Percentiles rank a stretch among this genome's conserved stretches.
Conservation (phyloP, 495 filamentous ascomycete species). For the Lichenothelia convexa region DNA sequence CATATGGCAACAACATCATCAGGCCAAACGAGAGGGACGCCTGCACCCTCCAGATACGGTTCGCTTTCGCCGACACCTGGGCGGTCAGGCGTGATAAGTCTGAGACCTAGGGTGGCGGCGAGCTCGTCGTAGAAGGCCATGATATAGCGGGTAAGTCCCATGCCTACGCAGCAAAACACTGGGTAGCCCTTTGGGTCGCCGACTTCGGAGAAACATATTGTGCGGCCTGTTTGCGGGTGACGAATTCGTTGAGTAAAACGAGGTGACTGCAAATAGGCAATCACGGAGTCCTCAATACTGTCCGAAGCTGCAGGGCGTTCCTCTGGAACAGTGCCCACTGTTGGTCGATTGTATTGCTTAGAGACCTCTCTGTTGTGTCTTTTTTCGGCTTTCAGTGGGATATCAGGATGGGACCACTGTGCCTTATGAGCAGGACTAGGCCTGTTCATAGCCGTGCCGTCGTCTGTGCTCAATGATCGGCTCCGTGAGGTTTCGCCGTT, state of each 20-base stretch:
- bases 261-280: conserved; percentile 66
- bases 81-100: conserved; percentile 84
- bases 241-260: conserved; percentile 71
- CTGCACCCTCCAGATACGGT: conserved; percentile 56
- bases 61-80: conserved; percentile 91
- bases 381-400: conserved; percentile 15
- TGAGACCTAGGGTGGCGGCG: conserved; percentile 68
- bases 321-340: conserved; percentile 25
- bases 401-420: conserved; percentile 20
- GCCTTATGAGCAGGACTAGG: too few relatives aligned
- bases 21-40: conserved; percentile 84
- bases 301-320: conserved; percentile 59
- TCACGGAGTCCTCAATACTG: conserved; percentile 73
- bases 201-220: conserved; percentile 93
- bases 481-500: conserved; percentile 3
- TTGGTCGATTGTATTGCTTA: conserved; percentile 16
- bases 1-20: conserved; percentile 95
- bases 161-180: conserved; percentile 92
- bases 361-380: background rate
- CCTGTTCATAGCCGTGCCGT: too few relatives aligned
- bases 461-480: conserved; percentile 5
- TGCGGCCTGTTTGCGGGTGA: conserved; percentile 67
- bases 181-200: conserved; percentile 82
- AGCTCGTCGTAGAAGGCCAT: conserved; percentile 97
- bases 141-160: conserved; percentile 91